Evolutionary conservation across 1,284 basidiomycete genomes (phyloP).

Genomic region (Ceratobasidium sp.): DNA sequence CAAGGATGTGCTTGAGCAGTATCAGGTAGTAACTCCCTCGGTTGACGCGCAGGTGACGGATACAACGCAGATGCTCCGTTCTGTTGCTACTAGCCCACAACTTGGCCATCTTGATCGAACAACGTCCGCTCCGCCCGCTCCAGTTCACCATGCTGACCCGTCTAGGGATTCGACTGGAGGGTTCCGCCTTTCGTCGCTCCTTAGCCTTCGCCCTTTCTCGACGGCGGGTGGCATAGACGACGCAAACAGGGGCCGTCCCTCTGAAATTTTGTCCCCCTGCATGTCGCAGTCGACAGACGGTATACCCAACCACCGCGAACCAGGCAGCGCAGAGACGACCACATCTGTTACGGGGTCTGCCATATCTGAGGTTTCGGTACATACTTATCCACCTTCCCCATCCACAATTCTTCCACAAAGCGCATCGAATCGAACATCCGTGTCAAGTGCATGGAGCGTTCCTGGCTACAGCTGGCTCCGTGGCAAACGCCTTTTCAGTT

Average conservation of each 20-base stretch:
- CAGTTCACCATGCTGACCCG: not conserved
- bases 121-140: constrained; percentile 13
- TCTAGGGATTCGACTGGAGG: constrained; percentile 20
- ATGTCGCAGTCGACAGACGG: not conserved
- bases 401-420: constrained; percentile 52
- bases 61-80: constrained; percentile 58
- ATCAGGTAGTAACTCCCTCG: constrained; percentile 12
- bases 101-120: constrained; percentile 26
- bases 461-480: constrained; percentile 43
- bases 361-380: constrained; percentile 49
- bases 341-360: not conserved
- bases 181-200: constrained; percentile 35
- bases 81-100: constrained; percentile 7
- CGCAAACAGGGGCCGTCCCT: not conserved
- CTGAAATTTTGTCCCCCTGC: not conserved
- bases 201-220: constrained; percentile 33
- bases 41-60: constrained; percentile 60
- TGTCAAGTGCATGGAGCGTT: constrained; percentile 62
- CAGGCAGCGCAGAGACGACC: not conserved
- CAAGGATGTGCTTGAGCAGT: constrained; percentile 63
- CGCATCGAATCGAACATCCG: constrained; percentile 48
- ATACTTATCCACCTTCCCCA: constrained; percentile 80
- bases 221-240: constrained; percentile 6
- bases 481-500: constrained; percentile 43
- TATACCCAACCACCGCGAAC: not conserved